Percentiles rank a stretch among this genome's conserved stretches.
These are phyloP conservation scores for Monosporascus sp. DNA, from an alignment of 2,329 filamentous ascomycete genomes.

Conservation along the genomic window DNA sequence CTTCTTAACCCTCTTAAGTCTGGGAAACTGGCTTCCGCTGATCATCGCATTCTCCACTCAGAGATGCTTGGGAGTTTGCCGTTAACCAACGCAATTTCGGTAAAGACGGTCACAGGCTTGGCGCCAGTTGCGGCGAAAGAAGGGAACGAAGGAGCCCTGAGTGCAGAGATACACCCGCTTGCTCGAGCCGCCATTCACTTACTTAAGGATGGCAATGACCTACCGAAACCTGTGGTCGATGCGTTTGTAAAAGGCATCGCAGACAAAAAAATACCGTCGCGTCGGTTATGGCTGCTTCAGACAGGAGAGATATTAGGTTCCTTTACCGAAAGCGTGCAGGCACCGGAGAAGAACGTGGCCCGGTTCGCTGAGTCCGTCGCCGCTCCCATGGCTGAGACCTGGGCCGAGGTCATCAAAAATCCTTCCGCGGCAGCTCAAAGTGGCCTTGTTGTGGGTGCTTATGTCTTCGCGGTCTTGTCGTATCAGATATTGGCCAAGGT, in stretches of 20 bases:
- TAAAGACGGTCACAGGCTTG: constrained; percentile 62
- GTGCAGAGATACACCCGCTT: constrained; percentile 68
- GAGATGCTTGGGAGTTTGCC: constrained; percentile 69
- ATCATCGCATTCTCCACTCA: constrained; percentile 77
- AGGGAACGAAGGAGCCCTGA: constrained; percentile 77
- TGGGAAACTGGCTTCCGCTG: constrained; percentile 76
- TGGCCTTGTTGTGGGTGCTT: constrained; percentile 74
- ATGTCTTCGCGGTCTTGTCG: constrained; percentile 63
- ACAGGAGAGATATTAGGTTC: constrained; percentile 65
- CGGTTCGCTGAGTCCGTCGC: constrained; percentile 49
- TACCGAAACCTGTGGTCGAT: constrained; percentile 64
- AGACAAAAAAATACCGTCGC: constrained; percentile 76
- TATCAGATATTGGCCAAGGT: constrained; percentile 49
- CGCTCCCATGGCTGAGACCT: constrained; percentile 59
- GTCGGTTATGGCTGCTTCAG: constrained; percentile 74
- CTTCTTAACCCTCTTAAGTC: constrained; percentile 73
- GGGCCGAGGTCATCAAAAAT: constrained; percentile 74
- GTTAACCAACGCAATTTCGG: constrained; percentile 55
- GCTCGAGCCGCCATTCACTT: constrained; percentile 58
- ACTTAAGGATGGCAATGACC: constrained; percentile 52
- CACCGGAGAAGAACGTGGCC: constrained; percentile 40
- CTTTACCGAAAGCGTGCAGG: constrained; percentile 36
- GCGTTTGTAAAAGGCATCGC: constrained; percentile 72
- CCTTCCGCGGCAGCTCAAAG: constrained; percentile 73
- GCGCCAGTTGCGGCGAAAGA: constrained; percentile 72